A percentile compares a stretch with the other conserved stretches of the same genome.
Evolutionary conservation across 495 filamentous ascomycete genomes (phyloP).

Genomic region (Aspergillus saccharolyticus): DNA sequence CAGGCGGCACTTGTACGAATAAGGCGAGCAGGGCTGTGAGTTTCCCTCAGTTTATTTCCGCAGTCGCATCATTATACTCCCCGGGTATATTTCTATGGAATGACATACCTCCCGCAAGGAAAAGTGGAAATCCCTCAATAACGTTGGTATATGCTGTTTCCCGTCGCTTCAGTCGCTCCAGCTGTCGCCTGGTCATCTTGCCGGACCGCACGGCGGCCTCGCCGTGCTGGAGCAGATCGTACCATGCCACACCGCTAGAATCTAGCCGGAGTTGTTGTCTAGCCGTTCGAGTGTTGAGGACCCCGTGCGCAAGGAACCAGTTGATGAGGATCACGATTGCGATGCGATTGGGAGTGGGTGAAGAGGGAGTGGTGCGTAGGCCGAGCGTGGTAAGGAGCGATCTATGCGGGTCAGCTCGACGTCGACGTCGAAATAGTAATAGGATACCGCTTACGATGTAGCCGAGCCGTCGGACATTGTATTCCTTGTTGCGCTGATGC

Average conservation of each 20-base stretch:
- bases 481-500: too few species aligned
- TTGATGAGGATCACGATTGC: slow-evolving; percentile 39
- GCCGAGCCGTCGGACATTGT: too few species aligned
- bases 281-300: slow-evolving; percentile 37
- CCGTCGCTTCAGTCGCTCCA: slow-evolving; percentile 43
- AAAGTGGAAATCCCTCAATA: slow-evolving; percentile 44
- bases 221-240: slow-evolving; percentile 43
- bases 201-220: slow-evolving; percentile 43
- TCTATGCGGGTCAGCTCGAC: too few species aligned
- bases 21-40: slow-evolving; percentile 29
- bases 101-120: slow-evolving; percentile 40
- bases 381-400: slow-evolving; percentile 24
- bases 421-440: too few species aligned
- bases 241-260: too few species aligned
- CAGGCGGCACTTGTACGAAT: slow-evolving; percentile 31
- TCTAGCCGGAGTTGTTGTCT: too few species aligned
- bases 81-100: too few species aligned
- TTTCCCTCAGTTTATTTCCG: too few species aligned
- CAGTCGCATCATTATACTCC: too few species aligned
- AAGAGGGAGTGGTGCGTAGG: slow-evolving; percentile 19
- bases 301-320: slow-evolving; percentile 43
- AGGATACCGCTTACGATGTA: too few species aligned
- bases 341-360: slow-evolving; percentile 30
- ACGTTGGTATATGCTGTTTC: slow-evolving; percentile 47
- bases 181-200: slow-evolving; percentile 40